Base-by-base conservation (phyloP, 2,329 filamentous ascomycete genomes). In the Thyridium curvatum region DNA sequence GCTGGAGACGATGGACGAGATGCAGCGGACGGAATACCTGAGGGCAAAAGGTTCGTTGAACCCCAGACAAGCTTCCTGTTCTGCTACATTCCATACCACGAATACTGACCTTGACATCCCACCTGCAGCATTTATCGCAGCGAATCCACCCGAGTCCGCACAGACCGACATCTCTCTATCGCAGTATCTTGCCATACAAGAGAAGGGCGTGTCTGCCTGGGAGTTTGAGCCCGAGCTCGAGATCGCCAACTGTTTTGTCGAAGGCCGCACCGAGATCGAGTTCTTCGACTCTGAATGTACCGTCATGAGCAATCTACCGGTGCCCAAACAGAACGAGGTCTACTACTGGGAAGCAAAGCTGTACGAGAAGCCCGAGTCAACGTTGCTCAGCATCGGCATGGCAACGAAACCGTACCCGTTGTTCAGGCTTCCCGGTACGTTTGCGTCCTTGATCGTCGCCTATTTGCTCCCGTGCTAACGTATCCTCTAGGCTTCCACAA, bases 261-360 rank as follows among this genome's bases (percentile, higher is more conserved):
- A 98, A 64, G 91, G 71, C 31, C 80, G 93, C 48, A 98, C 93
- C 10, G 93, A 98, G 62, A 95, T 98, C 47, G 93, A 98, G 60
- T 98, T 98, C 66, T 98, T 94, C 57, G 93, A 98, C 62, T 93
- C 89, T 3, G 93, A 94, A 60, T 97, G 91, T 68, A 94, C 90
- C 52, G 93, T 97, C 45, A 88, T 95, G 70, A 94, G 86, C 70
- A 98, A 98, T 54, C 65, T 98, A 31, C 93, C 93, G 1, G 88
- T 98, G 8, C 93, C 93, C 12, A 98, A 98, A 58, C 93, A 98
- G 58, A 98, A 98, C 56, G 93, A 98, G 56, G 91, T 97, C 10
- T 98, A 98, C 62, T 98, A 98, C 64, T 98, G 93, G 93, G 93
- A 98, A 62, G 86, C 90, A 40, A 98, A 98, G 70, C 84, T 98